phyloP scores from a whole-genome alignment of 257 asterid genomes.

The Cynanchum wilfordii region DNA sequence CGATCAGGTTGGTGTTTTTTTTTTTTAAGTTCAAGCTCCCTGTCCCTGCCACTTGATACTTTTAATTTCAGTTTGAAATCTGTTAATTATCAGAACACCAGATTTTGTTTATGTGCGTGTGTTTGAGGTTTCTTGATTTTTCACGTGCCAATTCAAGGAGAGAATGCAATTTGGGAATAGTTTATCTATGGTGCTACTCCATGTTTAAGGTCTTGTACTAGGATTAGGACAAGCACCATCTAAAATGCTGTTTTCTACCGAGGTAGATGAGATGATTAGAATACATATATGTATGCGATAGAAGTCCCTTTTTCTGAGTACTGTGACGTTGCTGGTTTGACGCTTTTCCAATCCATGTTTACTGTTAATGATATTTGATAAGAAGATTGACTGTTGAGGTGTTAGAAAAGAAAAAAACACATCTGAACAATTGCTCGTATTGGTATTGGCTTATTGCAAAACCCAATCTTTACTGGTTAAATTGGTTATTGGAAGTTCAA shows the following conservation, averaged over 20 bases:
- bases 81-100: background rate
- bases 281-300: too few relatives aligned
- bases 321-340: background rate
- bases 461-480: background rate
- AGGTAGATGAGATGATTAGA: background rate
- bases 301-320: background rate
- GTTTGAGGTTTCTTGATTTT: background rate
- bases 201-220: background rate
- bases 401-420: background rate
- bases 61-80: background rate
- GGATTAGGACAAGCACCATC: background rate
- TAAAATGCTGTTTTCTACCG: background rate
- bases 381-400: background rate
- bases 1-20: constrained; percentile 59
- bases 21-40: background rate
- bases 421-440: background rate
- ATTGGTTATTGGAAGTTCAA: background rate
- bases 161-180: background rate
- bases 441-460: background rate
- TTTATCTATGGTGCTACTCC: background rate
- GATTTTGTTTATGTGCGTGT: background rate
- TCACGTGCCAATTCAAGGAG: background rate
- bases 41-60: background rate
- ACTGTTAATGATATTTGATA: background rate
- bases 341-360: background rate